Base-by-base conservation (phyloP, 129 eudicot genomes). In the Flaveria trinervia region DNA sequence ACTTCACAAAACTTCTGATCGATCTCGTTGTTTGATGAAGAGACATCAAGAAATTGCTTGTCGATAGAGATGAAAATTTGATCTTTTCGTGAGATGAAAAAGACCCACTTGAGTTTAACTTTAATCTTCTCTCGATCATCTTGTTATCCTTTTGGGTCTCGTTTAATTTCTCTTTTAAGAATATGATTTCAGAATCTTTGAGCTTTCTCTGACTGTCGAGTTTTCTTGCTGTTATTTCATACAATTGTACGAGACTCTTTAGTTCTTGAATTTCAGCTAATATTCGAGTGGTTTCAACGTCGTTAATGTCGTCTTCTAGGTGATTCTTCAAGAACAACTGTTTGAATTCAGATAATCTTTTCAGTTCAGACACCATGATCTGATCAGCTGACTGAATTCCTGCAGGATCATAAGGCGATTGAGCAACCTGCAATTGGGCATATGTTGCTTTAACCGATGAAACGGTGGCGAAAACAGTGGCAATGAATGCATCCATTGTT, bases 381-480 rank as follows among this genome's bases (percentile, higher is more conserved):
- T 88, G 80, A 76, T 95, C 99, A 49, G 96, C 88, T 11, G 81
- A 79, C 81, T 91, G 96, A 64, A 95, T 91, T 16, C 89, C 90
- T 28, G 89, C 97, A 7, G 89, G 79, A 67, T 95, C 88, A 17
- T 89, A 91, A n/a, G 99, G 99, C 11, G 88, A 84, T 72, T 95
- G 90, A 44, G 99, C 84, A 36, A 74, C 84, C 61, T 95, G 99
- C 69, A 95, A 26, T 20, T 88, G 84, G 0, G 96, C 89, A 74
- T 91, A 95, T 2, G 94, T 87, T 9, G 97, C 92, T 83, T 95
- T 95, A 13, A 89, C 82, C 3, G 92, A 48, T 4, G 96, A 91
- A 49, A 91, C 33, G 44, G 87, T 84, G 22, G 97, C 93, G 65
- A 95, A 91, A 15, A 88, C 59, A 54, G 85, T 89, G 33, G 96